Base-by-base conservation (phyloP, 495 filamentous ascomycete species). In the Glarea lozoyensis region DNA sequence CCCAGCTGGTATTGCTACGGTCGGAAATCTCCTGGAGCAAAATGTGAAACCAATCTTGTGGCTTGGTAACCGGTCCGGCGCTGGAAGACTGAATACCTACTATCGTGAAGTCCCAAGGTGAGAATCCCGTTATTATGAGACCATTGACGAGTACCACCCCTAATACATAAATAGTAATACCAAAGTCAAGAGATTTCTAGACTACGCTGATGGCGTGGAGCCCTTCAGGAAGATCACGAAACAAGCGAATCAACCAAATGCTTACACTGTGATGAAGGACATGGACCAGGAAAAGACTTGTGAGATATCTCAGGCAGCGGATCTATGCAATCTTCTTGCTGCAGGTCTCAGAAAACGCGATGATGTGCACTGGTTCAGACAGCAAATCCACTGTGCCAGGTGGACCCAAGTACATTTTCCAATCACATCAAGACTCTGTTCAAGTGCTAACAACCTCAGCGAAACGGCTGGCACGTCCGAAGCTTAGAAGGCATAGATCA, bases 31-130 rank as follows among this genome's bases (percentile, higher is more conserved):
- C 4, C 61, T 78, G 6, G 73, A 75, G 52, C 65, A 65, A n/a
- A 61, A 68, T 41, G 58, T 68, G 2, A 57, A 57, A 3, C 57
- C 58, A 16, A 67, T 77, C 31, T 60, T 69, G 45, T 77, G 73
- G 75, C 52, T 77, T 40, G 75, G 77, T 45, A 67, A 72, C 40
- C 54, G 53, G 4, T 74, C 77, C 37, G 60, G 69, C 36, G 68
- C 61, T 11, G 75, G 75, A 6, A 62, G 73, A 34, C 61, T 78
- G 16, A 56, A 75, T 42, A 55, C 61, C 36, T 69, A 66, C 52
- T 77, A 78, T 48, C 66, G 72, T 45, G 71, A 75, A 47, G 75
- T 77, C 27, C 75, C 72, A 5, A 71, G 67, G 70, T 73, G 41
- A 43, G 65, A 48, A 10, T 40, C 18, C 2, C 2, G n/a, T n/a